phyloP scores from a whole-genome alignment of 345 rosid genomes.

The Chamaenerion angustifolium region DNA sequence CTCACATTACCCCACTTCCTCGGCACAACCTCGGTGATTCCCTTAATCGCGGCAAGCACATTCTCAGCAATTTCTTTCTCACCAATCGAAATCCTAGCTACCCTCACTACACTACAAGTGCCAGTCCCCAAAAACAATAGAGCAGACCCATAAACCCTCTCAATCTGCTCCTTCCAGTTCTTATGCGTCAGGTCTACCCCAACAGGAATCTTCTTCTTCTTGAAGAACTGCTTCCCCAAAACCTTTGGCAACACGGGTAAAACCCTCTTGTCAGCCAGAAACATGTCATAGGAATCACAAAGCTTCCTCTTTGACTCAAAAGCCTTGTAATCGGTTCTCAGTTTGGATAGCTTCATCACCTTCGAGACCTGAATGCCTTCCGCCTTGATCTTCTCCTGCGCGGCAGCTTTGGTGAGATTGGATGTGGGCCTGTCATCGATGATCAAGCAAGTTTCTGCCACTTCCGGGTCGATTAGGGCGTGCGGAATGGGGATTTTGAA shows the following conservation, averaged over 20 bases:
- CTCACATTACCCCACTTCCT: conserved; percentile 11
- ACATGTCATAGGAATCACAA: conserved; percentile 12
- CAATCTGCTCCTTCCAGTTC: conserved; percentile 20
- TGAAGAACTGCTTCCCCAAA: conserved; percentile 16
- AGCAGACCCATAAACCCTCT: conserved; percentile 8
- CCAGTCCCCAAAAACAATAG: conserved; percentile 7
- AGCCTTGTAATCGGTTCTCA: conserved; percentile 12
- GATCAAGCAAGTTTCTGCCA: conserved; percentile 10
- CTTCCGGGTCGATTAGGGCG: conserved; percentile 6
- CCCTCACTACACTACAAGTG: conserved; percentile 10
- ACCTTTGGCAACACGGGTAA: conserved; percentile 10
- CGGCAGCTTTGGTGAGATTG: conserved; percentile 12
- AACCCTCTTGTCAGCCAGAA: conserved; percentile 14
- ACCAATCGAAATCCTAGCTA: conserved; percentile 8
- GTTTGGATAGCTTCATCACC: conserved; percentile 12
- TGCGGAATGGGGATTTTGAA: conserved; percentile 12
- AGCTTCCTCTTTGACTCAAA: conserved; percentile 20
- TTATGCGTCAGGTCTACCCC: conserved; percentile 13
- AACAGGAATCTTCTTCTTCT: conserved; percentile 16
- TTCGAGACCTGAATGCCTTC: conserved; percentile 14
- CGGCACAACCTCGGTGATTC: conserved; percentile 10
- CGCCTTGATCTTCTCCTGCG: conserved; percentile 13
- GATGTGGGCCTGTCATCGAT: conserved; percentile 15
- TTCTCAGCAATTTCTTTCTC: conserved; percentile 9
- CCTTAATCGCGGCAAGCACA: conserved; percentile 8